Base-by-base conservation (phyloP, 2,329 filamentous ascomycete genomes). In the Raffaelea ambrosiae region DNA sequence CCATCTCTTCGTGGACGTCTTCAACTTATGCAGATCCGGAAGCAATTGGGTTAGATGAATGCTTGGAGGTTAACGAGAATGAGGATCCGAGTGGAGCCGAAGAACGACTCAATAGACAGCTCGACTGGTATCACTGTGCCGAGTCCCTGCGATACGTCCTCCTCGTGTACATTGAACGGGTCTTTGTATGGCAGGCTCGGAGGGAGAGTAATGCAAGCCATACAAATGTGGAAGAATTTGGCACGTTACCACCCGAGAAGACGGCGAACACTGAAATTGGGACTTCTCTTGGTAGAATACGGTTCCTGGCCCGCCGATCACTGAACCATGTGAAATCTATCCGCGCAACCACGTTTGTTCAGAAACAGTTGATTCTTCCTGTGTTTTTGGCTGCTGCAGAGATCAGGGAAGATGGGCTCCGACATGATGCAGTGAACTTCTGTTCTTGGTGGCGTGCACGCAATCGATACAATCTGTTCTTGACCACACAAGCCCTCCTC, bases 351-450 rank as follows among this genome's bases (percentile, higher is more conserved):
- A 62, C 51, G 57, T 61, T 16, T 49, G 54, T 61, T 0, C 63
- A 65, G 48, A 66, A 66, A 44, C 64, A 66, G 40, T 52, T 66
- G 0, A 56, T 67, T 3, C 55, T 67, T 1, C 63, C 64, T 0
- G 56, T 66, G 0, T 67, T 67, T 35, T 48, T 67, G 0, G 63
- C 63, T 0, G 63, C 57, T 2, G 57, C 56, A 18, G 64, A 65
- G 49, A 58, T 57, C 2, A 52, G 38, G 8, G 57, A 60, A 10
- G 44, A 52, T 14, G 43, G 54, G 20, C 21, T 61, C 46, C 54
- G 59, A 1, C 44, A 54, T 18, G 54, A 57, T 16, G 59, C 57
- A 1, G 54, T 52, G 26, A 43, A 53, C 3, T 66, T 60, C 43
- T 66, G 63, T 36, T 45, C 43, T 3, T 61, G 60, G 53, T 66